These are phyloP conservation scores for Rhododendron vialii DNA, from an alignment of 148 eudicot species.

Conservation along the genomic window DNA sequence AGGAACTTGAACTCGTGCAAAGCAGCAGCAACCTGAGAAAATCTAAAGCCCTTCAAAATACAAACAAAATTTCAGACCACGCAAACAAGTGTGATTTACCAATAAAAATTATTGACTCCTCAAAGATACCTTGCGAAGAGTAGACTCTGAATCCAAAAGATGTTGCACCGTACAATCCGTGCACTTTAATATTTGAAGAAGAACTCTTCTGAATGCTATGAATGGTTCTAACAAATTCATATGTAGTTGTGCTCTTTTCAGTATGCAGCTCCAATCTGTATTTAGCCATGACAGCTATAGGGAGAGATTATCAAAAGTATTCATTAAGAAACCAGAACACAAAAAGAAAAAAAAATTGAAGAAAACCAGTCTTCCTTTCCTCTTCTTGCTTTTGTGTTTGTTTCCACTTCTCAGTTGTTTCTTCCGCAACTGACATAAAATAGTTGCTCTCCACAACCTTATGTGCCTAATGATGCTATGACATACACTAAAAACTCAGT, in stretches of 20 bases:
- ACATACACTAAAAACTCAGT: not conserved
- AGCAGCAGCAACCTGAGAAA: slow-evolving; percentile 90
- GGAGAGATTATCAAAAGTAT: slow-evolving; percentile 11
- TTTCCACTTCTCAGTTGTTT: not conserved
- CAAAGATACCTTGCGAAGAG: slow-evolving; percentile 77
- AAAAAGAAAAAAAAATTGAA: not conserved
- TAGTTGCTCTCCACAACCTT: not conserved
- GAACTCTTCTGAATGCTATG: slow-evolving; percentile 81
- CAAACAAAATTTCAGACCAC: slow-evolving; percentile 5
- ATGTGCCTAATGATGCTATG: not conserved
- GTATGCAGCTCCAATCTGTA: slow-evolving; percentile 56
- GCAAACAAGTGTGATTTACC: not conserved
- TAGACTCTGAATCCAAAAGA: slow-evolving; percentile 74
- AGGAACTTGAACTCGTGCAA: slow-evolving; percentile 76
- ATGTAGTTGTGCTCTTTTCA: slow-evolving; percentile 66
- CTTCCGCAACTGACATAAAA: not conserved
- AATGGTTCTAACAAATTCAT: slow-evolving; percentile 92
- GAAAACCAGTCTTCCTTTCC: not conserved
- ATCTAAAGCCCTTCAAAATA: slow-evolving; percentile 63
- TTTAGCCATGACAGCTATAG: slow-evolving; percentile 63
- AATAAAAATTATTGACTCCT: not conserved
- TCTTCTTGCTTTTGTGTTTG: not conserved
- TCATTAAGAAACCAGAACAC: not conserved
- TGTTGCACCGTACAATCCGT: slow-evolving; percentile 58
- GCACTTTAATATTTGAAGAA: slow-evolving; percentile 73